These are phyloP conservation scores for Schizonepeta tenuifolia DNA, from an alignment of 257 asterid genomes.

Conservation along the genomic window DNA sequence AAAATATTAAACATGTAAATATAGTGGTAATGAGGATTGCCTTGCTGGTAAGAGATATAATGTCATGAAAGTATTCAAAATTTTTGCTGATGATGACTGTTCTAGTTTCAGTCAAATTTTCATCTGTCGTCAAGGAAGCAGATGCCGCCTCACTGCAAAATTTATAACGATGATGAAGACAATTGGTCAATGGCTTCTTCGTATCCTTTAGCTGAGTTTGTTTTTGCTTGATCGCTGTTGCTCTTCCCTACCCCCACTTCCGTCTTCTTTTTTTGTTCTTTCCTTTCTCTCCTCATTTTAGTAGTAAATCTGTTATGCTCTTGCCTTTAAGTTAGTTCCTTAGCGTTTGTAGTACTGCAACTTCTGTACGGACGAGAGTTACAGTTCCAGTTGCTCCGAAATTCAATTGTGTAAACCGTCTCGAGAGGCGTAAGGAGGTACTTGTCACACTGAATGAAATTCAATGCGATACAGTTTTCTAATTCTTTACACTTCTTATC, in stretches of 20 bases:
- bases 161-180: slow-evolving; percentile 66
- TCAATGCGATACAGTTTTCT: neutral
- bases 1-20: slow-evolving; percentile 1
- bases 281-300: neutral
- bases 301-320: slow-evolving; percentile 20
- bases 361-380: slow-evolving; percentile 76
- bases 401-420: slow-evolving; percentile 69
- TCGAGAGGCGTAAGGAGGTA: slow-evolving; percentile 93
- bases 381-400: slow-evolving; percentile 92
- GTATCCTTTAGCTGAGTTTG: slow-evolving; percentile 56
- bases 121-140: slow-evolving; percentile 50
- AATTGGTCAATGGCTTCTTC: slow-evolving; percentile 83
- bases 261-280: neutral
- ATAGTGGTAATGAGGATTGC: neutral
- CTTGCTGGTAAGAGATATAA: neutral
- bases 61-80: neutral
- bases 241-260: neutral
- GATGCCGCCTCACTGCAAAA: slow-evolving; percentile 42
- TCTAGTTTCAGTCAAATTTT: slow-evolving; percentile 49
- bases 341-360: slow-evolving; percentile 67
- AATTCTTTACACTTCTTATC: slow-evolving; percentile 3
- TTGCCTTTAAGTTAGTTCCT: slow-evolving; percentile 36
- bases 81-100: slow-evolving; percentile 37
- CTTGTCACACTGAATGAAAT: slow-evolving; percentile 23
- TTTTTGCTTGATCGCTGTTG: neutral